phyloP scores from a whole-genome alignment of 139 green algal genomes.

The Chlamydomonas incerta region DNA sequence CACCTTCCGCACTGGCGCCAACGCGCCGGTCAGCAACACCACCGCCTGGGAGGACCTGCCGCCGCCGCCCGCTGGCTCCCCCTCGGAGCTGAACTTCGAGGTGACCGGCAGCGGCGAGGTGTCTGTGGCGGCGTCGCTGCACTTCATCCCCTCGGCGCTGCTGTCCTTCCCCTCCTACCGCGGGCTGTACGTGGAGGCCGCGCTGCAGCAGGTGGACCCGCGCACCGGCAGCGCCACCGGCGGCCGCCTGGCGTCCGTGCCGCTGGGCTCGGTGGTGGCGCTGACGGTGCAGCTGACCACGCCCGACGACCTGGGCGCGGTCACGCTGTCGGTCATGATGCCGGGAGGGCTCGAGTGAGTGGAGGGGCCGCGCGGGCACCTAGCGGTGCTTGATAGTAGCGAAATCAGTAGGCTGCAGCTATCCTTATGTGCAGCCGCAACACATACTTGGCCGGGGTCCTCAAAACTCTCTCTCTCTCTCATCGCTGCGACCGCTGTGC shows the following conservation, averaged over 20 bases:
- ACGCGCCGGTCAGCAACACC: not conserved
- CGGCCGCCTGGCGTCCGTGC: constrained; percentile 39
- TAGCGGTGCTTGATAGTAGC: too few species aligned
- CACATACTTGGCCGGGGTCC: too few species aligned
- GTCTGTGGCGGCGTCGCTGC: constrained; percentile 57
- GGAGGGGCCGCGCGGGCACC: too few species aligned
- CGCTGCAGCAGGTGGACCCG: constrained; percentile 50
- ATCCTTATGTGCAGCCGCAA: too few species aligned
- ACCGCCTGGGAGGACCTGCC: constrained; percentile 39
- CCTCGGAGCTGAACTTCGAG: constrained; percentile 33
- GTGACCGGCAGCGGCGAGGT: constrained; percentile 51
- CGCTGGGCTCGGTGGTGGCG: constrained; percentile 56
- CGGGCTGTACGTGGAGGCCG: constrained; percentile 66
- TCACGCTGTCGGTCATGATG: constrained; percentile 63
- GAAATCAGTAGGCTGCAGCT: too few species aligned
- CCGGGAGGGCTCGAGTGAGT: constrained; percentile 67
- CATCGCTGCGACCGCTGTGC: too few species aligned
- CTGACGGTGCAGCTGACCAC: constrained; percentile 70
- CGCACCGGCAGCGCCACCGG: constrained; percentile 36
- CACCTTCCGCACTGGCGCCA: not conserved
- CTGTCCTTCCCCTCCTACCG: constrained; percentile 69
- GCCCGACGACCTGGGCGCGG: constrained; percentile 63
- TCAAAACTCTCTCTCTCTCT: too few species aligned
- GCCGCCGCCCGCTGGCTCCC: not conserved
- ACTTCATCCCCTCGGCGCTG: constrained; percentile 63